phyloP scores from a whole-genome alignment of 148 eudicot species.

The Rhododendron williamsianum region DNA sequence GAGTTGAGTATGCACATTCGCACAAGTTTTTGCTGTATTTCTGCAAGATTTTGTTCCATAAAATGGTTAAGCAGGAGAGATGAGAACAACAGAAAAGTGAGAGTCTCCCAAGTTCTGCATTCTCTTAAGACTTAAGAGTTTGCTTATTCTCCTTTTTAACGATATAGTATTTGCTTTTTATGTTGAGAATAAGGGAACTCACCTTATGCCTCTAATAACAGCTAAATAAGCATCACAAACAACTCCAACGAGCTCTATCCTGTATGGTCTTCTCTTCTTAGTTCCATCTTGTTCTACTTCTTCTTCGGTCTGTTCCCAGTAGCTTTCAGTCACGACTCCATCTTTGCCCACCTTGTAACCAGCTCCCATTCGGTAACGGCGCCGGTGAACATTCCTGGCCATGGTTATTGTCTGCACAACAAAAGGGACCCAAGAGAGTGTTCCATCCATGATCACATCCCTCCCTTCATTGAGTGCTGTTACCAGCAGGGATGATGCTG shows the following conservation, averaged over 20 bases:
- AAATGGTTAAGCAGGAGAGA: neutral
- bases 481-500: constrained; percentile 94
- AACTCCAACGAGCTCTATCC: constrained; percentile 97
- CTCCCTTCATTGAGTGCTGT: constrained; percentile 98
- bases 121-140: neutral
- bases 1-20: neutral
- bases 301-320: constrained; percentile 90
- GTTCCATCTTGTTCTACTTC: constrained; percentile 47
- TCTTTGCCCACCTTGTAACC: constrained; percentile 72
- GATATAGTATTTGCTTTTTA: neutral
- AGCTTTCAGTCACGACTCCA: constrained; percentile 71
- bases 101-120: neutral
- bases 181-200: constrained; percentile 6
- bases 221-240: constrained; percentile 98
- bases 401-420: constrained; percentile 97
- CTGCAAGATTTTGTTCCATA: neutral
- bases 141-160: neutral
- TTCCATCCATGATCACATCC: constrained; percentile 98
- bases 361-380: constrained; percentile 89
- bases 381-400: constrained; percentile 97
- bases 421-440: constrained; percentile 96
- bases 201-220: constrained; percentile 95
- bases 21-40: neutral
- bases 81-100: neutral
- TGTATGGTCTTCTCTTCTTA: constrained; percentile 81